Percentiles rank a stretch among this genome's conserved stretches.
Conservation (phyloP, 345 rosid genomes). For the Populus ilicifolia region DNA sequence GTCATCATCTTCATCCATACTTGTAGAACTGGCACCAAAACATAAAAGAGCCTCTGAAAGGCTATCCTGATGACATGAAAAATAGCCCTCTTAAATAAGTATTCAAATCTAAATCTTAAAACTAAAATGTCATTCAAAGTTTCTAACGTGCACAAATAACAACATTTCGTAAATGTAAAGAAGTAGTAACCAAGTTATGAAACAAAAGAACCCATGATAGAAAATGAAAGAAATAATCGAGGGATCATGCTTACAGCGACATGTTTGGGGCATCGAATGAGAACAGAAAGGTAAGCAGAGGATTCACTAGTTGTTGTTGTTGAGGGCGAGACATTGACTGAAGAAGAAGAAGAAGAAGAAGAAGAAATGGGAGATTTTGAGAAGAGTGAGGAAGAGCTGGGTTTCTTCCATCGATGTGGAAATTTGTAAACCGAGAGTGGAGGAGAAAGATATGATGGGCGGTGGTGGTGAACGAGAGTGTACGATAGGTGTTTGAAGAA, state of each 20-base stretch:
- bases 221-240: not conserved
- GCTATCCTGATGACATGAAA: conserved; percentile 40
- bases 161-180: no score
- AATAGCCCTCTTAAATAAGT: not conserved
- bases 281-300: conserved; percentile 61
- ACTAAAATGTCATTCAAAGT: not conserved
- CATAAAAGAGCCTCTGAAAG: conserved; percentile 76
- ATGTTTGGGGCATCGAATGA: conserved; percentile 53
- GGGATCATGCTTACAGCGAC: conserved; percentile 36
- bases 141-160: no score
- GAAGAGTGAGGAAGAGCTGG: conserved; percentile 13
- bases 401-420: not conserved
- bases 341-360: conserved; percentile 10
- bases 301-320: not conserved
- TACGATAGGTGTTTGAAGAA: conserved; percentile 58
- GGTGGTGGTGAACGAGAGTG: conserved; percentile 23
- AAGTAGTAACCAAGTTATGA: no score
- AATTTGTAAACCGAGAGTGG: conserved; percentile 7
- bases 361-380: conserved; percentile 13
- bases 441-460: conserved; percentile 11
- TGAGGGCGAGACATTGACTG: conserved; percentile 1
- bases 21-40: conserved; percentile 76
- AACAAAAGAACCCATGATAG: not conserved
- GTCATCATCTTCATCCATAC: conserved; percentile 47
- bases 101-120: not conserved